Evolutionary conservation across 148 eudicot genomes (phyloP).

Genomic region (Tetragonia tetragonoides): DNA sequence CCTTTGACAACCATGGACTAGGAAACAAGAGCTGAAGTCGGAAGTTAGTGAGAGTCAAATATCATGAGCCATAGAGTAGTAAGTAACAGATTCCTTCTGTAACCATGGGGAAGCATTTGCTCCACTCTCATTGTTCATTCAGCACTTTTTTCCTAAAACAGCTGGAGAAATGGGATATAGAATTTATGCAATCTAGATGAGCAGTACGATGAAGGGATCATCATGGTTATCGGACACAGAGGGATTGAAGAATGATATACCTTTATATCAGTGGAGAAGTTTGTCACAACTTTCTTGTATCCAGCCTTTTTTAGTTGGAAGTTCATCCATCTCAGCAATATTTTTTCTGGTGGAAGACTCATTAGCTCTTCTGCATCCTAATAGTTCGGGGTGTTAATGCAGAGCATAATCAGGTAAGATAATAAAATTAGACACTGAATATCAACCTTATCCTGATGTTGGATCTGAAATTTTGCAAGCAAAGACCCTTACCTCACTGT

Average conservation of each 20-base stretch:
- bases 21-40: not conserved
- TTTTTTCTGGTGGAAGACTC: conserved; percentile 94
- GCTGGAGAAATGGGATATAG: not conserved
- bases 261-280: conserved; percentile 95
- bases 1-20: not conserved
- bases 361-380: conserved; percentile 97
- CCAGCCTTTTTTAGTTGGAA: conserved; percentile 74
- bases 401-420: conserved; percentile 1
- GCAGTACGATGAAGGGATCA: not conserved
- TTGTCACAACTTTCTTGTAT: conserved; percentile 70
- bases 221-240: not conserved
- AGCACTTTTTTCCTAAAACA: not conserved
- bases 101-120: not conserved
- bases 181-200: conserved; percentile 3
- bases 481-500: conserved; percentile 60
- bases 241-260: conserved; percentile 26
- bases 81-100: not conserved
- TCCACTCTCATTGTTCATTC: not conserved
- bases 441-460: not conserved
- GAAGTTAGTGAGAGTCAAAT: not conserved
- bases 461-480: conserved; percentile 8
- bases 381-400: conserved; percentile 6
- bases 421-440: not conserved
- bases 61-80: not conserved
- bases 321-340: conserved; percentile 97